These are phyloP conservation scores for Trichoderma afroharzianum DNA, from an alignment of 2,329 filamentous ascomycete species.

Conservation along the genomic window DNA sequence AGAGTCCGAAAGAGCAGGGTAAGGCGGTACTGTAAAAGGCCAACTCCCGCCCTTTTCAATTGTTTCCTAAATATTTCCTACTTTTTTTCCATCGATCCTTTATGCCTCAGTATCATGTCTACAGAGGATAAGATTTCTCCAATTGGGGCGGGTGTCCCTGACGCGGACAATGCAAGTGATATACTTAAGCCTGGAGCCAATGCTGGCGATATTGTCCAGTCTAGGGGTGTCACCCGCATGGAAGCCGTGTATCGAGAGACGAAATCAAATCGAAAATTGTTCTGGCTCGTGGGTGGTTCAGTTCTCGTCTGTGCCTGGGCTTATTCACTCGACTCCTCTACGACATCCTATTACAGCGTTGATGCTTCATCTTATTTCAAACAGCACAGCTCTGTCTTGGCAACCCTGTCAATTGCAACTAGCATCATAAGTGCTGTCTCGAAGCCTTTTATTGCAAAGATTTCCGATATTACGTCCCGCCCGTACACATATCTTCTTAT, in stretches of 20 bases:
- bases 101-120: neutral
- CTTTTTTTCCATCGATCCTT: neutral
- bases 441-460: conserved; percentile 59
- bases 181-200: conserved; percentile 21
- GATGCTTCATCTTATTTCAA: conserved; percentile 29
- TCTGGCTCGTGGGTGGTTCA: conserved; percentile 28
- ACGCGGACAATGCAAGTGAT: neutral
- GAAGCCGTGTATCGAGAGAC: conserved; percentile 30
- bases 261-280: conserved; percentile 23
- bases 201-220: conserved; percentile 20
- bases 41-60: neutral
- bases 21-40: neutral
- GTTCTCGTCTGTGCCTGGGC: conserved; percentile 32
- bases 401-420: conserved; percentile 29
- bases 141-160: neutral
- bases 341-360: conserved; percentile 30
- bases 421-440: conserved; percentile 47
- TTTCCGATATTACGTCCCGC: conserved; percentile 59
- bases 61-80: neutral
- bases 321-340: conserved; percentile 30
- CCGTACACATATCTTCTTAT: conserved; percentile 57
- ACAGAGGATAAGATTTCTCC: neutral
- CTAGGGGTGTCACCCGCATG: conserved; percentile 28
- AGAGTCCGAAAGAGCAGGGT: neutral
- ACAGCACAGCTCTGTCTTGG: conserved; percentile 27